Base-by-base conservation (phyloP, 805 yeast species). In the Starmerella bombi region DNA sequence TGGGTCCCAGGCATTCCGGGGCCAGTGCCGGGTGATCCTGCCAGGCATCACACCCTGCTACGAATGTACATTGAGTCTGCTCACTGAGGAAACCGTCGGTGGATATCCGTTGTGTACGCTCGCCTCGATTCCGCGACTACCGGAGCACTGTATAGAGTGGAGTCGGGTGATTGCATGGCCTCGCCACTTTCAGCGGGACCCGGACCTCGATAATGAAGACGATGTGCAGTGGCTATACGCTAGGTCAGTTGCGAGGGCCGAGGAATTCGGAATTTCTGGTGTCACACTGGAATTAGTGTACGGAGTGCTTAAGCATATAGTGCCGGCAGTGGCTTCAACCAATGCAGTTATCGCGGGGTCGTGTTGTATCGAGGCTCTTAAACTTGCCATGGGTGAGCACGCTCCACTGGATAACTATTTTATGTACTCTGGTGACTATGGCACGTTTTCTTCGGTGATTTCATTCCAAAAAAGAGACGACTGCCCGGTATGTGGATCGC, bases 141-240 rank as follows among this genome's bases (percentile, higher is more conserved):
- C 95, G 0, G 95, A 86, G 52, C 97, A 88, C 59, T 85, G 96
- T 53, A 77, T 88, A 8, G 94, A 86, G 57, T 88, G 91, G 80
- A 85, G 88, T 1, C 73, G 75, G 44, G 77, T 75, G 25, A 63
- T 82, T 3, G 77, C 74, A 50, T 83, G 94, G 93, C 77, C 77
- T 1, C 48, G 44, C 4, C 25, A n/a, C 9, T 31, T 25, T 15
- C 32, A 43, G 8, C 30, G 35, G 8, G 66, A 60, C 28, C 71
- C 80, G 41, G 85, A 85, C 55, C 69, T 77, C 38, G 96, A 86
- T 58, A 56, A 66, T 34, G 72, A 75, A 0, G 73, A 69, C 2
- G 80, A 82, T 48, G 71, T 83, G 10, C 69, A 71, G 12, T 71
- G 76, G 74, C 65, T 88, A 54, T 74, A 66, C 50, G 58, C 67